Base-by-base conservation (phyloP, 2,329 filamentous ascomycete genomes). In the Myriangium duriaei region DNA sequence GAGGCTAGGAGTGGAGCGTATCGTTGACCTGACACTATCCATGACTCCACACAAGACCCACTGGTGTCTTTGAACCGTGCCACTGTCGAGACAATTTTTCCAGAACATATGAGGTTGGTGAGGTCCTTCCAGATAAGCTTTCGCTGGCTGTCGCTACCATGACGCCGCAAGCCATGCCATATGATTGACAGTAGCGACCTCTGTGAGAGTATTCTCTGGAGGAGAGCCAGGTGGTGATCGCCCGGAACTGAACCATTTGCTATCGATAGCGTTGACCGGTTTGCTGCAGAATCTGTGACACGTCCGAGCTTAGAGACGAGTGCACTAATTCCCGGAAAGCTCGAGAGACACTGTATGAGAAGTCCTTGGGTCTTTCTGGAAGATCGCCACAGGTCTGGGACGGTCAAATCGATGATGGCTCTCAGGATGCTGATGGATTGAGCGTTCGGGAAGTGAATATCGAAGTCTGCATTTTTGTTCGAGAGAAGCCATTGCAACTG, bases 341-440 rank as follows among this genome's bases (percentile, higher is more conserved):
- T 94, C 40, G 69, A 69, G 4, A 98, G 61, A 51, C 77, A 83
- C 42, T 60, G 56, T 1, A 82, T 48, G 11, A 96, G 60, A 2
- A 71, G 56, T 29, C 60, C 56, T 1, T 65, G 48, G 28, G 70
- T 41, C 15, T 40, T 29, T 12, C 52, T 43, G n/a, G 88, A 52
- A 6, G 74, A 51, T 3, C 66, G 54, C 88, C 91, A 96, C 58
- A 88, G 93, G 52, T 87, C 82, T 1, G 83, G 81, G 5, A 85
- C 64, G 16, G 81, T 86, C 19, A 77, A 73, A 11, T 72, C 77
- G 42, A 92, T 75, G 24, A 98, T 62, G 3, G 74, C 63, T 51
- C 86, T 78, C 37, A 88, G 66, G 19, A 95, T 73, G 49, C 86
- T 81, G 13, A 84, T 76, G 40, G 76, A 73, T 43, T 74, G 62